Evolutionary conservation across 768 basidiomycete species (phyloP).

Genomic region (Sistotremastrum niveocremeum): DNA sequence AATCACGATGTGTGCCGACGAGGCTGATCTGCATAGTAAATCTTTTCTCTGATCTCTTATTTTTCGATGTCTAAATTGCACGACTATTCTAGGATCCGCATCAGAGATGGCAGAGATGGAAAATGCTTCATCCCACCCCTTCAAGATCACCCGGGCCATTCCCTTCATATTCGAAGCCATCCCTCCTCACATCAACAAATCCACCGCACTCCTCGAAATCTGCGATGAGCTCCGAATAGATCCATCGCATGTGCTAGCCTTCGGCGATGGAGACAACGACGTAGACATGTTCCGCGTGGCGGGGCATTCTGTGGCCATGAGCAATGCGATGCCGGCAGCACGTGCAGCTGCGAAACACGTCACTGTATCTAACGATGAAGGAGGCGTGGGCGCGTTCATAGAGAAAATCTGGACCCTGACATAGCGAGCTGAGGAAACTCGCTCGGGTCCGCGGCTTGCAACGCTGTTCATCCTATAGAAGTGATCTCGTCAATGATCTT

Average conservation of each 20-base stretch:
- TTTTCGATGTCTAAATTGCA: neutral
- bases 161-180: slow-evolving; percentile 5
- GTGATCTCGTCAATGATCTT: no score
- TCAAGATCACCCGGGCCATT: slow-evolving; percentile 5
- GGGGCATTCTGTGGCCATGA: slow-evolving; percentile 5
- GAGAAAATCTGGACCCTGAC: slow-evolving; percentile 1
- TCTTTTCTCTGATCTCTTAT: neutral
- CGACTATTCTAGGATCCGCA: neutral
- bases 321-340: slow-evolving; percentile 5
- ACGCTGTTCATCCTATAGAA: no score
- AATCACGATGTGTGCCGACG: slow-evolving; percentile 1
- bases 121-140: neutral
- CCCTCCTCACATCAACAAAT: slow-evolving; percentile 1
- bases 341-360: neutral
- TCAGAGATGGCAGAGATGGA: neutral
- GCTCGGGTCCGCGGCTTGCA: no score
- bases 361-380: slow-evolving; percentile 3
- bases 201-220: neutral
- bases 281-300: slow-evolving; percentile 1
- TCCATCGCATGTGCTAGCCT: slow-evolving; percentile 1
- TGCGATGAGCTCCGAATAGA: neutral
- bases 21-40: slow-evolving; percentile 1
- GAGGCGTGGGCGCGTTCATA: slow-evolving; percentile 5
- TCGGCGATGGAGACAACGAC: slow-evolving; percentile 7
- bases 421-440: no score